phyloP scores from a whole-genome alignment of 1,139 yeast species.

The Spencermartinsiella ligniputridi region DNA sequence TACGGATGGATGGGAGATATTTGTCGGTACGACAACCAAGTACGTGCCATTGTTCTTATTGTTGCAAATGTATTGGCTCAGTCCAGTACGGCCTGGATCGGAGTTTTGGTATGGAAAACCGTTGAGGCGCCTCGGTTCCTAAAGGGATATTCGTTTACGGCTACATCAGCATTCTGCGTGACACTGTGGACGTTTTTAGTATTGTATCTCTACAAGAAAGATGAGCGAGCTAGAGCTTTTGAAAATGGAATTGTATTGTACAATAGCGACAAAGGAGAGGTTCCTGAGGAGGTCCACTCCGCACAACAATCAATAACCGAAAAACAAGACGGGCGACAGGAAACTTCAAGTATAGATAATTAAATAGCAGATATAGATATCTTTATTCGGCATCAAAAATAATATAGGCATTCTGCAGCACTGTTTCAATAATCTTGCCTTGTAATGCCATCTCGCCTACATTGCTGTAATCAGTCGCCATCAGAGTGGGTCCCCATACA shows the following conservation, averaged over 20 bases:
- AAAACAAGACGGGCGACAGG: background rate
- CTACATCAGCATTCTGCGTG: conserved; percentile 48
- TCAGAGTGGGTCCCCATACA: conserved; percentile 91
- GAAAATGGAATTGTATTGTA: conserved; percentile 15
- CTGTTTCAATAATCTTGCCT: conserved; percentile 77
- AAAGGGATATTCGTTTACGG: conserved; percentile 51
- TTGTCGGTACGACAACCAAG: conserved; percentile 29
- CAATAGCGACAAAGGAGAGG: conserved; percentile 14
- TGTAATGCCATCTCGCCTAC: conserved; percentile 79
- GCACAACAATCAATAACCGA: background rate
- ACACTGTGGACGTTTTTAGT: conserved; percentile 52
- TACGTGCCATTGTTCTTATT: conserved; percentile 37
- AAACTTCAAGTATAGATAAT: conserved; percentile 19
- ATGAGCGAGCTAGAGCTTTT: conserved; percentile 39
- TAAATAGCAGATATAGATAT: background rate
- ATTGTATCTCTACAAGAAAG: conserved; percentile 52
- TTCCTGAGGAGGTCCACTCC: conserved; percentile 7
- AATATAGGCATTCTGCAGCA: conserved; percentile 77
- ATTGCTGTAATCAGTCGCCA: conserved; percentile 59
- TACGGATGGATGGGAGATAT: conserved; percentile 20
- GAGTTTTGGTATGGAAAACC: conserved; percentile 47
- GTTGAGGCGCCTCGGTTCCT: conserved; percentile 48
- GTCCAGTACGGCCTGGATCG: conserved; percentile 20
- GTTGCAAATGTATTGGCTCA: conserved; percentile 33
- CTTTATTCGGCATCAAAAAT: conserved; percentile 68